These are phyloP conservation scores for Geotrichum phurueaensis DNA, from an alignment of 1,139 yeast species.

Conservation along the genomic window DNA sequence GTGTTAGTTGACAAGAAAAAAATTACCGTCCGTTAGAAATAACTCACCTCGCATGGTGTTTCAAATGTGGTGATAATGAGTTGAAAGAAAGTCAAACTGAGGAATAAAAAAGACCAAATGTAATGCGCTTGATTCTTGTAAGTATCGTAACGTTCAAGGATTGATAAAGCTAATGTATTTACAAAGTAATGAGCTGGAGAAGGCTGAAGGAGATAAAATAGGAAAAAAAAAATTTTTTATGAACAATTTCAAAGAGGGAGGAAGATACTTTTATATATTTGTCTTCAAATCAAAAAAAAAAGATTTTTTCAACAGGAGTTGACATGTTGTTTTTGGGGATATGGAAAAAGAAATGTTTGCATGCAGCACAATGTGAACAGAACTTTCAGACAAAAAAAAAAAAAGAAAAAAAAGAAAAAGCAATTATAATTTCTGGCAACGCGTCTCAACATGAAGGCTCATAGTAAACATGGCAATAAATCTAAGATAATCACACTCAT, in stretches of 20 bases:
- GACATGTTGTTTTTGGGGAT: not conserved
- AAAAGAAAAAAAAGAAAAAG: too few species aligned
- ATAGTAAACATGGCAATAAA: not conserved
- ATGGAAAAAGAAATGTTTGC: not conserved
- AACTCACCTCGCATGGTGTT: conserved; percentile 7
- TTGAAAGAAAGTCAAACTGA: not conserved
- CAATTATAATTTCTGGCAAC: too few species aligned
- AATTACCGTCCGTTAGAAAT: not conserved
- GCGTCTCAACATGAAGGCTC: not conserved
- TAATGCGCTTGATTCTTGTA: not conserved
- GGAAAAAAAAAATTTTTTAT: not conserved
- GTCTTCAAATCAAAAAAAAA: not conserved
- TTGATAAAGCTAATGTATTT: not conserved
- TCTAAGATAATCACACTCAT: not conserved
- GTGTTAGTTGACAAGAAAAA: not conserved
- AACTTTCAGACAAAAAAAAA: too few species aligned
- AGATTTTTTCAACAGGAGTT: not conserved
- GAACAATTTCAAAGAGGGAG: not conserved
- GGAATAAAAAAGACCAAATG: not conserved
- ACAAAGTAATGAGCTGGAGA: not conserved
- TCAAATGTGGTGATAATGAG: not conserved
- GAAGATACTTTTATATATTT: not conserved
- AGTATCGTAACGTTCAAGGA: not conserved
- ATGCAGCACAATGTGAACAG: not conserved
- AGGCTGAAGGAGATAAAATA: not conserved